phyloP scores from a whole-genome alignment of 805 yeast species.

The Vanderwaltozyma polyspora region DNA sequence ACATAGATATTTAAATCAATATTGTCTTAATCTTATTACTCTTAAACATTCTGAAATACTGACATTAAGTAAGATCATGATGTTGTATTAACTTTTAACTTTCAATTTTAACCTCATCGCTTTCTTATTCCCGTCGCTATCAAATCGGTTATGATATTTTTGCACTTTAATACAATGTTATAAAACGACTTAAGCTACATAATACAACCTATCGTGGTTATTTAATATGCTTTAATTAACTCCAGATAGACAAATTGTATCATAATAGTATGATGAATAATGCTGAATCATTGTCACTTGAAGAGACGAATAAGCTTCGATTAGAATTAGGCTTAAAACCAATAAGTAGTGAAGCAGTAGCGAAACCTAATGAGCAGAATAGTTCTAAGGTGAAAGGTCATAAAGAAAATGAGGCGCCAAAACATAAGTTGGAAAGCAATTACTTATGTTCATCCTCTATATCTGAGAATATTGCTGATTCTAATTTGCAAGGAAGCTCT shows the following conservation, averaged over 20 bases:
- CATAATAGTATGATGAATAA: too few relatives aligned
- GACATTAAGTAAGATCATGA: too few relatives aligned
- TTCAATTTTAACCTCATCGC: too few relatives aligned
- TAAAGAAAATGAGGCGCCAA: too few relatives aligned
- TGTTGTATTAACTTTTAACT: too few relatives aligned
- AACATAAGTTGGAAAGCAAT: neutral
- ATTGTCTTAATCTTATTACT: conserved; percentile 1
- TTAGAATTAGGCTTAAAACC: conserved; percentile 31
- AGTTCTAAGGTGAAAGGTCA: neutral
- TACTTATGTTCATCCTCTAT: neutral
- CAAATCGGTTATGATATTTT: too few relatives aligned
- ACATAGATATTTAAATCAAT: neutral
- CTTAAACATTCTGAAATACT: neutral
- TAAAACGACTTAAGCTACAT: too few relatives aligned
- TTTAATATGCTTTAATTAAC: too few relatives aligned
- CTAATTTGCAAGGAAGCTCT: neutral
- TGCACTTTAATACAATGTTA: too few relatives aligned
- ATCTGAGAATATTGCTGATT: neutral
- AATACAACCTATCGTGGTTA: too few relatives aligned
- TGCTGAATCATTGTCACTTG: conserved; percentile 28
- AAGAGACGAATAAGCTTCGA: conserved; percentile 35
- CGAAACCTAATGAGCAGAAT: neutral
- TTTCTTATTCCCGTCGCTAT: too few relatives aligned
- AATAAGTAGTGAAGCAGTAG: conserved; percentile 16
- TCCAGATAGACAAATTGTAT: too few relatives aligned